A percentile compares a stretch with the other conserved stretches of the same genome.
phyloP scores from a whole-genome alignment of 2,329 filamentous ascomycete species.

The Xylaria sp. region DNA sequence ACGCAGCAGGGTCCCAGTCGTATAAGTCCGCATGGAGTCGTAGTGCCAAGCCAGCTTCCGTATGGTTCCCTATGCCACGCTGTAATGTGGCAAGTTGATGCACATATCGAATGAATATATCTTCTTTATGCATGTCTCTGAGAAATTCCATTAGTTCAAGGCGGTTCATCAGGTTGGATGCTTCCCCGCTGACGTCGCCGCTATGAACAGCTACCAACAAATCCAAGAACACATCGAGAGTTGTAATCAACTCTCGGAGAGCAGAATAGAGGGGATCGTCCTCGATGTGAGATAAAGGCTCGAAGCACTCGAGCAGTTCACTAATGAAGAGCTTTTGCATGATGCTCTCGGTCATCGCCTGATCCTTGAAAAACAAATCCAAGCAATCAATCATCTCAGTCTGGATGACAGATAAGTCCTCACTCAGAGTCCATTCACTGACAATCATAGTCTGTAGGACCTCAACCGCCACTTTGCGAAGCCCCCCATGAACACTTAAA shows the following conservation, averaged over 20 bases:
- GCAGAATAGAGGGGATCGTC: constrained; percentile 81
- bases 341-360: constrained; percentile 86
- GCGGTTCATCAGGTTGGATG: constrained; percentile 86
- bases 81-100: constrained; percentile 89
- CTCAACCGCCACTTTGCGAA: constrained; percentile 89
- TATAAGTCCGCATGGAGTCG: constrained; percentile 93
- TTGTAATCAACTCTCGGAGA: constrained; percentile 81
- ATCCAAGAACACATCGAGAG: constrained; percentile 90
- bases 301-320: constrained; percentile 85
- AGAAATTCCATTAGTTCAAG: constrained; percentile 95
- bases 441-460: constrained; percentile 98
- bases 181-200: constrained; percentile 77
- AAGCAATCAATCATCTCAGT: constrained; percentile 96
- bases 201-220: constrained; percentile 90
- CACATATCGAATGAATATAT: constrained; percentile 95
- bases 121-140: constrained; percentile 95
- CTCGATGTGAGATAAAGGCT: constrained; percentile 71
- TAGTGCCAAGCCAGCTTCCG: constrained; percentile 88
- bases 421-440: constrained; percentile 95
- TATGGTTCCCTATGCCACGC: constrained; percentile 77
- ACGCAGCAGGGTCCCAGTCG: constrained; percentile 82
- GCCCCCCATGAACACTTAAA: constrained; percentile 91
- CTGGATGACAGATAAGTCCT: constrained; percentile 90
- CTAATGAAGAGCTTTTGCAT: constrained; percentile 92
- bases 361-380: constrained; percentile 89